These are phyloP conservation scores for Cladosporium sp. DNA, from an alignment of 2,329 filamentous ascomycete genomes.

Conservation along the genomic window DNA sequence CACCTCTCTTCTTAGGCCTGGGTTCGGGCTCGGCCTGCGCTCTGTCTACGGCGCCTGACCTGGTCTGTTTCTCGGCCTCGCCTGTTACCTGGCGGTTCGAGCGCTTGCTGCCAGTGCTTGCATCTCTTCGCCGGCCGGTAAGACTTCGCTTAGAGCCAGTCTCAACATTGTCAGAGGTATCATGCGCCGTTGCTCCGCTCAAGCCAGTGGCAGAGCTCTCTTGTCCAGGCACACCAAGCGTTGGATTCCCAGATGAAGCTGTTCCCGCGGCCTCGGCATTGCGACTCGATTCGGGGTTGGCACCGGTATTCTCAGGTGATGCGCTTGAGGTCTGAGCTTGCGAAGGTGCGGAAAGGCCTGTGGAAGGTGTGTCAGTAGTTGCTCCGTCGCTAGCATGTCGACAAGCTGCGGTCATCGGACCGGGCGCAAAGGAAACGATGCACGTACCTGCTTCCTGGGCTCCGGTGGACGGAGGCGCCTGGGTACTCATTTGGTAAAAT, in stretches of 20 bases:
- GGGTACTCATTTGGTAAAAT: conserved; percentile 25
- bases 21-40: conserved; percentile 26
- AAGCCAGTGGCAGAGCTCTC: conserved; percentile 33
- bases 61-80: conserved; percentile 33
- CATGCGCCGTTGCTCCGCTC: conserved; percentile 41
- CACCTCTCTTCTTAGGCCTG: conserved; percentile 40
- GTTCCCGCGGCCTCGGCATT: conserved; percentile 13
- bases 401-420: conserved; percentile 13
- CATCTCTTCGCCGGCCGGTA: conserved; percentile 40
- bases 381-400: too few species aligned
- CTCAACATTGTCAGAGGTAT: conserved; percentile 40
- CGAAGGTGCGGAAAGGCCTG: conserved; percentile 21
- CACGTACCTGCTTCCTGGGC: conserved; percentile 23
- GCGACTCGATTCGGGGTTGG: conserved; percentile 16
- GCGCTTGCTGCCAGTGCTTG: conserved; percentile 43
- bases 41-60: conserved; percentile 29
- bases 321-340: conserved; percentile 19
- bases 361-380: neutral
- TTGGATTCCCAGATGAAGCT: neutral
- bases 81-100: conserved; percentile 34
- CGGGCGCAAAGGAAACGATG: conserved; percentile 1
- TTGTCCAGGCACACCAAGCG: conserved; percentile 10
- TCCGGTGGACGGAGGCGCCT: conserved; percentile 22
- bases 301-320: conserved; percentile 17
- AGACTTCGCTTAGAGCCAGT: conserved; percentile 42